Evolutionary conservation across 73 alveolate genomes (phyloP).

Genomic region (Stentor roeselii): DNA sequence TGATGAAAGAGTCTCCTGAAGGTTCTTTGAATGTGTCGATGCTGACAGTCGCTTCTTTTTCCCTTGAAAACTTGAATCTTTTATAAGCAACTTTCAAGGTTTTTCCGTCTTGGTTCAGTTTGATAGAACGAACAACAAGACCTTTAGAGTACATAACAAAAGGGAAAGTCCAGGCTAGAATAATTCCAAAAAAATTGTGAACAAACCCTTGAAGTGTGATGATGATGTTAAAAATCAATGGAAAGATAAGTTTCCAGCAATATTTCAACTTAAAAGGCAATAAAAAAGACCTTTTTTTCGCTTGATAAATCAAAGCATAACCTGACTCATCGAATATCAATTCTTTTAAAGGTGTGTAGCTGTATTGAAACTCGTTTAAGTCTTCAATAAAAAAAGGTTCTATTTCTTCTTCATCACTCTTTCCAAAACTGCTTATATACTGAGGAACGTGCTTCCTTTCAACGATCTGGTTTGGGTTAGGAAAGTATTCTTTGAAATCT

Average conservation of each 20-base stretch:
- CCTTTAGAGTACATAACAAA: neutral
- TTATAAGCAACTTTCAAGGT: neutral
- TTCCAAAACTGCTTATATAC: slow-evolving; percentile 8
- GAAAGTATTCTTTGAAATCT: neutral
- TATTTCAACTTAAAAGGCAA: slow-evolving; percentile 11
- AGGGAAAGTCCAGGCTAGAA: neutral
- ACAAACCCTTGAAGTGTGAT: neutral
- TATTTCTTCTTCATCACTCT: slow-evolving; percentile 22
- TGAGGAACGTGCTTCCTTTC: neutral
- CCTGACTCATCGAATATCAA: neutral
- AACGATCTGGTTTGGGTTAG: neutral
- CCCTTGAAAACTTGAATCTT: slow-evolving; percentile 2
- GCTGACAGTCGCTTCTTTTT: neutral
- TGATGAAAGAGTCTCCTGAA: slow-evolving; percentile 3
- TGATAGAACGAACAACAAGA: neutral
- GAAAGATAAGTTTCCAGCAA: neutral
- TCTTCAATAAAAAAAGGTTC: slow-evolving; percentile 28
- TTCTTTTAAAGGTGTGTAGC: neutral
- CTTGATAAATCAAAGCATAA: neutral
- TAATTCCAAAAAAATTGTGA: neutral
- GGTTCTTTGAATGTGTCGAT: slow-evolving; percentile 25
- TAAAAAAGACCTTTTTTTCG: neutral
- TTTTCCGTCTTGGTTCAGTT: slow-evolving; percentile 10
- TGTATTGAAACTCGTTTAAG: slow-evolving; percentile 5
- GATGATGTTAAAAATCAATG: neutral